Percentiles rank a stretch among this genome's conserved stretches.
These are phyloP conservation scores for Calonectria pseudoreteaudii DNA, from an alignment of 2,329 filamentous ascomycete species.

Conservation along the genomic window DNA sequence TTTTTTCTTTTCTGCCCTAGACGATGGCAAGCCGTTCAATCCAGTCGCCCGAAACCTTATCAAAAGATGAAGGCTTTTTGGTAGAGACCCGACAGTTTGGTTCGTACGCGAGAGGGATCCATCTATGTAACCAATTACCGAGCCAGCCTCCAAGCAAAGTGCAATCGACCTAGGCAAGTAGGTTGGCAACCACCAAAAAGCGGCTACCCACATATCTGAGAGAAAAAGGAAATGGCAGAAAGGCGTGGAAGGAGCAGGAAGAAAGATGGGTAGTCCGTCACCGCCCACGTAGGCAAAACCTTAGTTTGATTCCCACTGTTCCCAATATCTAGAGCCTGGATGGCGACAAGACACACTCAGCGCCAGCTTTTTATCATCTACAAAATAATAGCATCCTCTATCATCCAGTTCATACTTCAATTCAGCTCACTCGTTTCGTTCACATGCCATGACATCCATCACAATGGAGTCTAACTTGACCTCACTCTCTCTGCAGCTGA, in stretches of 20 bases:
- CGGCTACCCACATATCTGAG: neutral
- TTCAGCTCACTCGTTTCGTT: neutral
- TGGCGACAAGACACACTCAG: neutral
- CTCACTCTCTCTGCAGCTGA: neutral
- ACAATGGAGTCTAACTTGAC: neutral
- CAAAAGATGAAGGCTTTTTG: neutral
- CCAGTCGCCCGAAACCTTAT: neutral
- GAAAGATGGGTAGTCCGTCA: neutral
- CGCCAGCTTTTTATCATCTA: neutral
- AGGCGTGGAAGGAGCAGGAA: neutral
- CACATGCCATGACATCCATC: neutral
- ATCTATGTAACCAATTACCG: neutral
- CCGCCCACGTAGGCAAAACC: neutral
- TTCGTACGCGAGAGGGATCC: neutral
- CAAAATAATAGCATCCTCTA: neutral
- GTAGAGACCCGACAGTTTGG: neutral
- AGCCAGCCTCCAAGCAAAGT: neutral
- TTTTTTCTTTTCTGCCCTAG: neutral
- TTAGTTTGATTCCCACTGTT: neutral
- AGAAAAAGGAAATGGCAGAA: neutral
- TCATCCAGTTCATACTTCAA: neutral
- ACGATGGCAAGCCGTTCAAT: neutral
- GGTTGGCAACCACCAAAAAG: neutral
- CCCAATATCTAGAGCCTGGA: neutral
- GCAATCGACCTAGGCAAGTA: neutral